These are phyloP conservation scores for Ogataea haglerorum DNA, from an alignment of 805 yeast genomes.

Conservation along the genomic window DNA sequence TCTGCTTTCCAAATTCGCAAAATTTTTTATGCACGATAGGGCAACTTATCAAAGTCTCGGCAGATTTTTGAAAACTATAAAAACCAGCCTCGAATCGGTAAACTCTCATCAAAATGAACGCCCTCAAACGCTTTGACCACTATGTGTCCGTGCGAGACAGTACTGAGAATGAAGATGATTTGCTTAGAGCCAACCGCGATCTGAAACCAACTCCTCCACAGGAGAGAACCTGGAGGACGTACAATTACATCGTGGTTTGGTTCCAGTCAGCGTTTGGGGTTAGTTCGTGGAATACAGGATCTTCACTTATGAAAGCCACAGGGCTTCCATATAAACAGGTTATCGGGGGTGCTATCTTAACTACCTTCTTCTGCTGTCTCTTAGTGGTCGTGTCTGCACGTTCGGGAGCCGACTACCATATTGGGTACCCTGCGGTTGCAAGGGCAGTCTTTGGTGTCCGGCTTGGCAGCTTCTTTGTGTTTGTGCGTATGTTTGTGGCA, in stretches of 20 bases:
- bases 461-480: conserved; percentile 34
- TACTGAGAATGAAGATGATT: conserved; percentile 23
- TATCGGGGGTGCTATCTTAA: conserved; percentile 17
- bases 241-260: conserved; percentile 26
- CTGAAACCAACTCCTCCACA: conserved; percentile 36
- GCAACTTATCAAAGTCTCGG: not conserved
- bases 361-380: conserved; percentile 12
- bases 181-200: conserved; percentile 34
- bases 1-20: not conserved
- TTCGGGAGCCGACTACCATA: conserved; percentile 28
- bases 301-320: conserved; percentile 24
- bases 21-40: not conserved
- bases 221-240: conserved; percentile 36
- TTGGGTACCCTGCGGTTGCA: conserved; percentile 38
- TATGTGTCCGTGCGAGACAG: conserved; percentile 17
- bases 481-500: conserved; percentile 36
- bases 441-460: conserved; percentile 37
- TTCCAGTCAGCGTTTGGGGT: conserved; percentile 26
- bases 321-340: conserved; percentile 21
- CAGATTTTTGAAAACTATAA: too few relatives aligned
- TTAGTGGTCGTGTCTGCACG: conserved; percentile 20
- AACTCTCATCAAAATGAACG: conserved; percentile 16
- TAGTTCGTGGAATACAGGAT: conserved; percentile 32
- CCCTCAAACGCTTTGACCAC: conserved; percentile 27
- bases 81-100: too few relatives aligned